Evolutionary conservation across 2,329 filamentous ascomycete genomes (phyloP), one percentile per base, ranked within the genome.

Genomic region (Microdochium trichocladiopsis): DNA sequence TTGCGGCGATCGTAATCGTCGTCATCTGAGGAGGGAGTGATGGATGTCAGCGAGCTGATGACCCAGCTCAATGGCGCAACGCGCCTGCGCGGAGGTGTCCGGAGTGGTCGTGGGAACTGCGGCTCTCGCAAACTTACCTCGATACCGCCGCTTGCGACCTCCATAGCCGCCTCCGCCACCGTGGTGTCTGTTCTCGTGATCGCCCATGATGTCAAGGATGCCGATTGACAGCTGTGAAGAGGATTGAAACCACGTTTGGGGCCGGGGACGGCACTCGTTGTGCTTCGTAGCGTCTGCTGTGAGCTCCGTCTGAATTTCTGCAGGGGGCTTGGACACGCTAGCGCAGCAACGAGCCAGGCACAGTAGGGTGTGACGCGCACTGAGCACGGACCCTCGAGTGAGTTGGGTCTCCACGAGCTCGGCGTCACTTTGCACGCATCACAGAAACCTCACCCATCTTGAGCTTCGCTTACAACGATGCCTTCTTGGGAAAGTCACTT

Each of bases 1-100:
- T 83, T 80, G 60, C 88, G 82, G 61, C 85, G 81, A 64, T 93
- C 87, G 62, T 84, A 80, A 53, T 91, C 84, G 61, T 95, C 88
- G 59, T 94, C 88, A 58, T 94, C 88, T 62, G 52, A 36, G 28
- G 43, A 47, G 12, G n/a, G 18, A 18, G 23, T 28, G 24, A 25
- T 3, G 22, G 21, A 9, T 25, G 25, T 48, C 8, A 48, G 47
- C 18, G 43, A 25, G 43, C n/a, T 90, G 54, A 86, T 86, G 53
- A 88, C 88, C 56, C 88, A 80, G 57, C 61, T 76, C 60, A 93
- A 75, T 84, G 73, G 86, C 58, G 90, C 79, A 60, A 71, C n/a
- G n/a, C n/a, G n/a, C n/a, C n/a, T n/a, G n/a, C n/a, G n/a, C n/a
- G n/a, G n/a, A n/a, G n/a, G n/a, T n/a, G n/a, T n/a, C n/a, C n/a